Base-by-base conservation (phyloP, 2,329 filamentous ascomycete genomes). In the Dendryphion nanum region DNA sequence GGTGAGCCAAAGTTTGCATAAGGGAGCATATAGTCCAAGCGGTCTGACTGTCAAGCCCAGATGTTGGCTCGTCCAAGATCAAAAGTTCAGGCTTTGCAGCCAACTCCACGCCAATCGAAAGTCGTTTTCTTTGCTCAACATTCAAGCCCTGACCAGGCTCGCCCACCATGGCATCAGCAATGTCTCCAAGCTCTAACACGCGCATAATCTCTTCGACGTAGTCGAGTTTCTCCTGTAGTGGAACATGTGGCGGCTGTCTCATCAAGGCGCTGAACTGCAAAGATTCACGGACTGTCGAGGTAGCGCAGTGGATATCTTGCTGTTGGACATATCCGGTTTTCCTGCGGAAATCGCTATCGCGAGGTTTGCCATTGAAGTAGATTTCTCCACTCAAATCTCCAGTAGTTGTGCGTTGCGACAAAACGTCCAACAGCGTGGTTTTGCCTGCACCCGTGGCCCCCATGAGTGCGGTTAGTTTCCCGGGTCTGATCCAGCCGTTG, bases 191-290 rank as follows among this genome's bases (percentile, higher is more conserved):
- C 33, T 90, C 88, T 12, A 95, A 73, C n/a, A 95, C 75, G 64
- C 84, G 84, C 58, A 95, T 93, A 8, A 95, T 85, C 56, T 94
- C 83, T 29, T 93, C 83, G 14, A 94, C 89, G 45, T 94, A 94
- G 3, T 77, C 83, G 4, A 89, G 67, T 71, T 94, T 94, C 58
- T 94, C 86, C 5, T 74, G 68, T 1, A 84, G 73, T 12, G 85
- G 29, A 30, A 30, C 76, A 30, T 82, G 71, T 35, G 78, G 78
- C 0, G 88, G 87, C 58, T 93, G 89, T 39, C 89, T 83, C 23
- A 94, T 81, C 5, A 87, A 60, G 18, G 88, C 89, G 57, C 81
- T 87, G 66, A 95, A 95, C 55, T 79, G 79, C 20, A 95, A 74
- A 5, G 87, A 87, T 66, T 95, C 79, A 30, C 79, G 70, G 3